These are phyloP conservation scores for Coemansia biformis DNA, from an alignment of 192 early-diverging fungal species.

Conservation along the genomic window DNA sequence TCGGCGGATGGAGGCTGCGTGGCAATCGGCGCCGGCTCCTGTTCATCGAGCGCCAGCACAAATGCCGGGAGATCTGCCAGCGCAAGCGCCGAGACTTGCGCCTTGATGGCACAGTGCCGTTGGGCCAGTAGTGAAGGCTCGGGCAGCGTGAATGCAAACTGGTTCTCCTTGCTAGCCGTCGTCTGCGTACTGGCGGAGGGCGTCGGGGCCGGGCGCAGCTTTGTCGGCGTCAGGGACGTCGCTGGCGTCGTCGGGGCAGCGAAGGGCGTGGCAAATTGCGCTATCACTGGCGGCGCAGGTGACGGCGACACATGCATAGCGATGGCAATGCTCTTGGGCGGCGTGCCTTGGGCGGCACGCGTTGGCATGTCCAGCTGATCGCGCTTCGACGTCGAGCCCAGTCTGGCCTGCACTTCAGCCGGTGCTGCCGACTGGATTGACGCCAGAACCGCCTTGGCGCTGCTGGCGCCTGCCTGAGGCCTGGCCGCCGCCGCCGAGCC, in stretches of 20 bases:
- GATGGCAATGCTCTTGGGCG: no score
- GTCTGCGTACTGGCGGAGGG: no score
- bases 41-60: constrained; percentile 2
- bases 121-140: neutral
- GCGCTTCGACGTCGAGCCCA: constrained; percentile 1
- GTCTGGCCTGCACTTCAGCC: constrained; percentile 25
- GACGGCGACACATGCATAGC: no score
- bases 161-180: constrained; percentile 2
- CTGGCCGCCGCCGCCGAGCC: neutral
- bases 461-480: neutral
- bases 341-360: no score
- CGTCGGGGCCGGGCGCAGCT: no score
- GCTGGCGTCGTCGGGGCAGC: no score
- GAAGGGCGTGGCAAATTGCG: no score
- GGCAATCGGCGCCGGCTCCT: neutral
- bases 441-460: constrained; percentile 17
- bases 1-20: neutral
- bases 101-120: constrained; percentile 1
- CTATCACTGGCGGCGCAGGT: no score
- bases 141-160: constrained; percentile 13
- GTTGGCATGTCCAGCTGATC: constrained; percentile 2
- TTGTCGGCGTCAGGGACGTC: no score
- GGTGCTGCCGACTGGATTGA: constrained; percentile 42
- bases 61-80: constrained; percentile 19
- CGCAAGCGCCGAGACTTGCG: constrained; percentile 2